A percentile compares a stretch with the other conserved stretches of the same genome.
Conservation (phyloP, 805 yeast species). For the Zygosaccharomyces siamensis region DNA sequence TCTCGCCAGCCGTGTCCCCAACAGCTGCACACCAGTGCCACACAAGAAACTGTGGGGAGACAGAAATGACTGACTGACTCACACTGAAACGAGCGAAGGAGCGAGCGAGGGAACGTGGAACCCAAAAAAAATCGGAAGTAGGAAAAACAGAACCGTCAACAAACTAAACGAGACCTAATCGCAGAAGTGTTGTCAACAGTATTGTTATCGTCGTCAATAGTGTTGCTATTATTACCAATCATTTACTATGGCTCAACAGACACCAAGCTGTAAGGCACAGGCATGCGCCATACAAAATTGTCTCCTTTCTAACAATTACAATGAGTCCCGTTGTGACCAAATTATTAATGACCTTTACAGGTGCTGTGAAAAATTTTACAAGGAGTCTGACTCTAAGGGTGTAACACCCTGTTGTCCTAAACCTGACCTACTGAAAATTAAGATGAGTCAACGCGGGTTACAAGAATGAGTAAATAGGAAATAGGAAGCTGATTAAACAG, state of each 20-base stretch:
- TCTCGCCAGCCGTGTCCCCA: conserved; percentile 5
- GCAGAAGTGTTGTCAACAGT: background rate
- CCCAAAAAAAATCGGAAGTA: background rate
- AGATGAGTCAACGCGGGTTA: conserved; percentile 56
- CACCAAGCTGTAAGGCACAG: conserved; percentile 59
- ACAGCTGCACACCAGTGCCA: conserved; percentile 3
- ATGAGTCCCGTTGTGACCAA: conserved; percentile 70
- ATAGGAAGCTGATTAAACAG: background rate
- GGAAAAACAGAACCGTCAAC: background rate
- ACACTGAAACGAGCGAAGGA: conserved; percentile 1
- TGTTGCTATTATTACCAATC: background rate
- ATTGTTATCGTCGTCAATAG: background rate
- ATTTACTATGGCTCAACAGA: conserved; percentile 7
- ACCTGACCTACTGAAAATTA: conserved; percentile 55
- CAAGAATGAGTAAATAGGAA: background rate
- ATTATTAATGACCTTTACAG: conserved; percentile 65
- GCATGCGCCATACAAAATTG: conserved; percentile 80
- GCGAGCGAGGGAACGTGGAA: background rate
- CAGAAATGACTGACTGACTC: conserved; percentile 5
- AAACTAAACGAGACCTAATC: background rate
- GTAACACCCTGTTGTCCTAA: conserved; percentile 75
- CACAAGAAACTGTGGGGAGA: conserved; percentile 7
- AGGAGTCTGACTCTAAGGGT: conserved; percentile 52
- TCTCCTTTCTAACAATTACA: conserved; percentile 52
- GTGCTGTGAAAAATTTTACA: conserved; percentile 69